Evolutionary conservation across 345 rosid genomes (phyloP).

Genomic region (Barbarea vulgaris): DNA sequence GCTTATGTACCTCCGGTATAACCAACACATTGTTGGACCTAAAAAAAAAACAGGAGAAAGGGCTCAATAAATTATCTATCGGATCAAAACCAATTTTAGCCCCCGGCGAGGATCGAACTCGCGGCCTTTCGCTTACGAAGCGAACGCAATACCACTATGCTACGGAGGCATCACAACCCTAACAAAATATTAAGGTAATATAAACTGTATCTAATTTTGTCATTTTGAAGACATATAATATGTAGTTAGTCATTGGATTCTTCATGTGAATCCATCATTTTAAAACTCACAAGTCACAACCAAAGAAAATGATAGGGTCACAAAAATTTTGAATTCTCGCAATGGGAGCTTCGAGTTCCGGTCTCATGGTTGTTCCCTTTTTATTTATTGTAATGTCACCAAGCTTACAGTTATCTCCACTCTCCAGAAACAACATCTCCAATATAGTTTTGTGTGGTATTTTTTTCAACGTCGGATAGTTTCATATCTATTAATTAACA

Average conservation of each 20-base stretch:
- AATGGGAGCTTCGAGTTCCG: neutral
- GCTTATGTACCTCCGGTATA: too few species aligned
- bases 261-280: neutral
- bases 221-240: too few species aligned
- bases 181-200: fast-evolving
- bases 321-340: neutral
- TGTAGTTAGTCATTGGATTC: neutral
- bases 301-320: neutral
- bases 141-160: slow-evolving; percentile 99
- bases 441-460: neutral
- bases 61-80: too few species aligned
- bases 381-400: neutral
- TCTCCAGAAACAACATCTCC: neutral
- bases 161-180: slow-evolving; percentile 48
- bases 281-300: neutral
- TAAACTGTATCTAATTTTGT: too few species aligned
- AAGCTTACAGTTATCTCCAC: neutral
- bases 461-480: too few species aligned
- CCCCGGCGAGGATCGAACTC: slow-evolving; percentile 97
- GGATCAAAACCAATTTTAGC: slow-evolving; percentile 9
- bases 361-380: neutral
- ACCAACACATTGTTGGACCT: neutral
- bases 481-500: too few species aligned
- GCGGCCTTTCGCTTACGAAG: slow-evolving; percentile 99
- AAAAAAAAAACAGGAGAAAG: neutral